Conservation (phyloP, 495 filamentous ascomycete species). For the Trichoderma asperelloides region DNA sequence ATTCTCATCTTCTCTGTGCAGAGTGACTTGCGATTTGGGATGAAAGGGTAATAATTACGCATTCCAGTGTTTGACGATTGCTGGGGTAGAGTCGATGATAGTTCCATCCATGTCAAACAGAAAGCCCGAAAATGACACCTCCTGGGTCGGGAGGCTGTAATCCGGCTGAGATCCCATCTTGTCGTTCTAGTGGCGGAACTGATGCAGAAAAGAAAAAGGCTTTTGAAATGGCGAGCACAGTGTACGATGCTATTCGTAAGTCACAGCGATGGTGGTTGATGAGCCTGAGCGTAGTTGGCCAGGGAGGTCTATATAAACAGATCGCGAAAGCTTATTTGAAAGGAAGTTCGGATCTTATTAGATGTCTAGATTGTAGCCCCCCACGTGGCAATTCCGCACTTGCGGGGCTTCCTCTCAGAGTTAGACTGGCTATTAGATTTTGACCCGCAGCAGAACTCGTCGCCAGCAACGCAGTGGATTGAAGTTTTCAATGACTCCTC, state of each 20-base stretch:
- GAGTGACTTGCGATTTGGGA: neutral
- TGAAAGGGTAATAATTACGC: conserved; percentile 41
- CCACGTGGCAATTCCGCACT: conserved; percentile 6
- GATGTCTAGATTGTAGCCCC: neutral
- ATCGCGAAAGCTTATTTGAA: too few relatives aligned
- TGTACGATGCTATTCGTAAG: neutral
- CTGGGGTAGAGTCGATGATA: conserved; percentile 69
- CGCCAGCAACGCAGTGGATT: neutral
- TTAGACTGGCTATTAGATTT: conserved; percentile 10
- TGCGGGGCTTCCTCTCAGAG: neutral
- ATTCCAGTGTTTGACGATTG: conserved; percentile 90
- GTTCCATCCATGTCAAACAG: conserved; percentile 92
- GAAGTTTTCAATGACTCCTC: too few relatives aligned
- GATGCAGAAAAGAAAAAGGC: neutral
- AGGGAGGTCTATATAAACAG: neutral
- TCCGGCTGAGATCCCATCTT: conserved; percentile 17
- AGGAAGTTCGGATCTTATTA: neutral
- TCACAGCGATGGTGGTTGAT: neutral
- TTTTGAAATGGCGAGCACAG: neutral
- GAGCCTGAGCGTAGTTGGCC: neutral
- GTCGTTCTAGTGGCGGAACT: neutral
- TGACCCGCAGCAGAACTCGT: neutral
- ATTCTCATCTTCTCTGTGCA: neutral
- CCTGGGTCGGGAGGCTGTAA: conserved; percentile 52
- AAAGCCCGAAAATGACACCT: conserved; percentile 61